Evolutionary conservation across 805 yeast species (phyloP).

Genomic region (Nakazawaea molendinolei): DNA sequence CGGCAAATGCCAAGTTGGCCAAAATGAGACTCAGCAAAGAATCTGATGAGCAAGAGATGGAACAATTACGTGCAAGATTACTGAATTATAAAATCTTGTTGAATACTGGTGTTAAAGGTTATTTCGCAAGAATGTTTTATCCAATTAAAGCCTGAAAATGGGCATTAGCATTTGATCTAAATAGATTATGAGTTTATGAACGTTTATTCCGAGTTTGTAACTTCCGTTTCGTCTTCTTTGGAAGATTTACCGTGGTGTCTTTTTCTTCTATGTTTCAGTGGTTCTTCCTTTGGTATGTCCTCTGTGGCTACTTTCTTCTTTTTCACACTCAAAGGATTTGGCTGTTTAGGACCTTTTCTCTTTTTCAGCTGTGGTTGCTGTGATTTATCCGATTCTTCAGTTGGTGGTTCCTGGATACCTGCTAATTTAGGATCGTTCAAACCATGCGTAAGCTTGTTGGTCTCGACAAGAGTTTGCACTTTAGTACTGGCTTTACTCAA

Average conservation of each 20-base stretch:
- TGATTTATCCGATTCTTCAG: conserved; percentile 15
- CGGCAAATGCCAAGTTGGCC: conserved; percentile 1
- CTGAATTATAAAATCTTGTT: conserved; percentile 13
- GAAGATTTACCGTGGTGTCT: conserved; percentile 14
- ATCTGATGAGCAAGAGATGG: conserved; percentile 4
- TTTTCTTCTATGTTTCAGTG: conserved; percentile 17
- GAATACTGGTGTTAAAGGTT: conserved; percentile 12
- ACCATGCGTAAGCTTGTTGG: conserved; percentile 66
- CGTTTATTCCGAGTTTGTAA: background rate
- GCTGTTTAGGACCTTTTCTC: conserved; percentile 69
- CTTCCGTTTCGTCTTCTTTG: too few species aligned
- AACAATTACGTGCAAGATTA: background rate
- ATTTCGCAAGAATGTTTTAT: conserved; percentile 14
- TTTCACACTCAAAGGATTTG: conserved; percentile 87
- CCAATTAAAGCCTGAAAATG: conserved; percentile 11
- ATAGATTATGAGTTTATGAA: background rate
- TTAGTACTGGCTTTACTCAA: conserved; percentile 62
- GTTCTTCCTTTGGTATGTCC: background rate
- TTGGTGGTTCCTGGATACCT: conserved; percentile 29
- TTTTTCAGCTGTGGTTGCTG: conserved; percentile 30
- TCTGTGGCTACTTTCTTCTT: conserved; percentile 45
- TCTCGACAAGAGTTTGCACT: conserved; percentile 47
- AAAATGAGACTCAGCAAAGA: conserved; percentile 1
- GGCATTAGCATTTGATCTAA: too few species aligned
- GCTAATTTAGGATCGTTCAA: conserved; percentile 57